Evolutionary conservation across 2,329 filamentous ascomycete genomes (phyloP).

Genomic region (Pseudocercospora musae): DNA sequence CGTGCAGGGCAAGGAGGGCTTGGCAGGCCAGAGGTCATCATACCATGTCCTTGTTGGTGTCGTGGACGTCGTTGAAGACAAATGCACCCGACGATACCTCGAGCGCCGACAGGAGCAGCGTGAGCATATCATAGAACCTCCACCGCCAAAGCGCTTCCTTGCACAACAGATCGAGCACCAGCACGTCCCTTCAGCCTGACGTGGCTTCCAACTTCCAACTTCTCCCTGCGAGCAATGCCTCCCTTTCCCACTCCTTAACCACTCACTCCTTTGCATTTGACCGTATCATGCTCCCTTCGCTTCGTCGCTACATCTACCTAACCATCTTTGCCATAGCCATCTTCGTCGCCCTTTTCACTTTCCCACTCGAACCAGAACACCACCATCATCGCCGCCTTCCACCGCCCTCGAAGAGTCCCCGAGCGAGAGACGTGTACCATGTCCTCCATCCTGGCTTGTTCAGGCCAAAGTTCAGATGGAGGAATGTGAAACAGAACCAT

Average conservation of each 20-base stretch:
- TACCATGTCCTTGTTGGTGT: no score
- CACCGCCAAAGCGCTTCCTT: background rate
- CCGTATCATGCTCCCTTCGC: constrained; percentile 26
- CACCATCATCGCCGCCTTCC: constrained; percentile 7
- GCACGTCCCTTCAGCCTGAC: background rate
- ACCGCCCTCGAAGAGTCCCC: constrained; percentile 2
- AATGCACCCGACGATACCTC: no score
- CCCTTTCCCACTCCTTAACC: background rate
- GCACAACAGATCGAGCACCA: background rate
- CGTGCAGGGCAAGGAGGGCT: no score
- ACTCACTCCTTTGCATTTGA: background rate
- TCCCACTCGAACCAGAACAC: background rate
- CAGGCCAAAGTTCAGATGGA: constrained; percentile 32
- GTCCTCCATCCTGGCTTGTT: constrained; percentile 28
- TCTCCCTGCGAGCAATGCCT: background rate
- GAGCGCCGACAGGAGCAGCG: background rate
- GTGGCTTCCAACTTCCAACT: background rate
- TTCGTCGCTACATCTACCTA: constrained; percentile 28
- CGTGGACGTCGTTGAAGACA: no score
- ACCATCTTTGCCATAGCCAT: constrained; percentile 23
- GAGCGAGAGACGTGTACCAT: constrained; percentile 15
- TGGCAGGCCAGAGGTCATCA: no score
- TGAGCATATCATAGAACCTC: no score
- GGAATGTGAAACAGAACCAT: constrained; percentile 47
- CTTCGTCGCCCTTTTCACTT: constrained; percentile 21